Evolutionary conservation across 352 stramenopile species (phyloP).

Genomic region (Pseudoperonospora humuli): DNA sequence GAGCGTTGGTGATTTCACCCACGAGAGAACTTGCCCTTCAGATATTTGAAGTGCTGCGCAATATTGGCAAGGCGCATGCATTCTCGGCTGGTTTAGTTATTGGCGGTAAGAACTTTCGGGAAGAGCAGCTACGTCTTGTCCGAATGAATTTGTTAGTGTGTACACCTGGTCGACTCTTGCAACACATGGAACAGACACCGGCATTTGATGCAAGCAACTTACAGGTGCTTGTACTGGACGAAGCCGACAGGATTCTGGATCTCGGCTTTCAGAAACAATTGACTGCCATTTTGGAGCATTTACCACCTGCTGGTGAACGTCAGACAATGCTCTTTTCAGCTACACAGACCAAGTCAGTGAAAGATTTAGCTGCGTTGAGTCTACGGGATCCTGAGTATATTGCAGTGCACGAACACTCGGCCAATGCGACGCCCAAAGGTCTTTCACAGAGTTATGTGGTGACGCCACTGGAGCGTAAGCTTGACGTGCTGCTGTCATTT

Average conservation of each 20-base stretch:
- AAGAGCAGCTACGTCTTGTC: slow-evolving; percentile 93
- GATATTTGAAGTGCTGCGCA: slow-evolving; percentile 98
- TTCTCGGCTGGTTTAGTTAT: slow-evolving; percentile 96
- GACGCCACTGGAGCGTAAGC: slow-evolving; percentile 92
- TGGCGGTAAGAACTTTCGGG: slow-evolving; percentile 92
- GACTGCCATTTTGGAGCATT: slow-evolving; percentile 92
- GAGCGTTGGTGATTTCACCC: slow-evolving; percentile 94
- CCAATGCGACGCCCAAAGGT: slow-evolving; percentile 85
- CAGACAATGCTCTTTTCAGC: slow-evolving; percentile 97
- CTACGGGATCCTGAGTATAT: slow-evolving; percentile 95
- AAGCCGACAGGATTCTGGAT: slow-evolving; percentile 98
- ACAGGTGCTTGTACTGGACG: slow-evolving; percentile 96
- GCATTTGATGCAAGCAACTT: slow-evolving; percentile 93
- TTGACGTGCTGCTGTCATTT: slow-evolving; percentile 97
- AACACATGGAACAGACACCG: slow-evolving; percentile 98
- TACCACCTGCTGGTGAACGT: slow-evolving; percentile 77
- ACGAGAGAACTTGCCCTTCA: slow-evolving; percentile 98
- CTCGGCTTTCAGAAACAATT: slow-evolving; percentile 99
- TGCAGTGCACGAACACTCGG: slow-evolving; percentile 91
- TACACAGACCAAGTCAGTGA: slow-evolving; percentile 96
- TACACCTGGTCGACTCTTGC: slow-evolving; percentile 94
- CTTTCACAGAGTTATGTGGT: slow-evolving; percentile 95
- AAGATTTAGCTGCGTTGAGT: slow-evolving; percentile 93
- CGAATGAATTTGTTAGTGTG: slow-evolving; percentile 96
- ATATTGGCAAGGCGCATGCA: slow-evolving; percentile 91